Evolutionary conservation across 2,329 filamentous ascomycete species (phyloP).

Genomic region (Fusarium coffeatum): DNA sequence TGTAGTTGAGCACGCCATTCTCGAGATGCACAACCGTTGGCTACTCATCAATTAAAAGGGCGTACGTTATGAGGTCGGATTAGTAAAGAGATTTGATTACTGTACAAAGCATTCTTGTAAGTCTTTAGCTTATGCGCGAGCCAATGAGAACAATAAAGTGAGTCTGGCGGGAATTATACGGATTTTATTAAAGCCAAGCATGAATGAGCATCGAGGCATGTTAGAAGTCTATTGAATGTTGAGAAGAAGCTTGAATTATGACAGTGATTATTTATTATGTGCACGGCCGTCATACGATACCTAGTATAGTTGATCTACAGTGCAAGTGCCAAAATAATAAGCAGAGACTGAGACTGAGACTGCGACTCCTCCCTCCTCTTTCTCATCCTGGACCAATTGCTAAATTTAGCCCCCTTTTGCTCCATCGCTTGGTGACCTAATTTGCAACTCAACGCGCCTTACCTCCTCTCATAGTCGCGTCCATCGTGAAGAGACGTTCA

Average conservation of each 20-base stretch:
- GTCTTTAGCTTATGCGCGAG: background rate
- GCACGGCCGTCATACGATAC: constrained; percentile 26
- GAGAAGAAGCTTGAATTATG: background rate
- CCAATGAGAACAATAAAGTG: background rate
- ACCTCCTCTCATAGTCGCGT: background rate
- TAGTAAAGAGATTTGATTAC: constrained; percentile 44
- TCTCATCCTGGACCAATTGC: constrained; percentile 34
- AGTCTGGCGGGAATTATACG: constrained; percentile 24
- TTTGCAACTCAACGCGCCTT: constrained; percentile 38
- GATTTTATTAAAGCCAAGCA: background rate
- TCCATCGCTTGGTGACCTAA: constrained; percentile 42
- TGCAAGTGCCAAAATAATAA: constrained; percentile 20
- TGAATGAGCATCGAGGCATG: background rate
- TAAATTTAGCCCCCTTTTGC: constrained; percentile 47
- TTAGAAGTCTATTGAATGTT: background rate
- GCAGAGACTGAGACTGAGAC: background rate
- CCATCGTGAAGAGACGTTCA: background rate
- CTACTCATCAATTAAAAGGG: constrained; percentile 38
- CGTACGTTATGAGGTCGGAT: constrained; percentile 22
- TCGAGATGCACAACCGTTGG: constrained; percentile 33
- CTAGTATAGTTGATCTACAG: constrained; percentile 24
- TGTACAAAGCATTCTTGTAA: constrained; percentile 21
- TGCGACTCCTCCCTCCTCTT: background rate
- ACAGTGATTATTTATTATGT: constrained; percentile 3
- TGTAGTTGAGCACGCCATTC: constrained; percentile 44